A percentile compares a stretch with the other conserved stretches of the same genome.
Conservation (phyloP, 2,329 filamentous ascomycete species). For the Dactylellina haptotyla region DNA sequence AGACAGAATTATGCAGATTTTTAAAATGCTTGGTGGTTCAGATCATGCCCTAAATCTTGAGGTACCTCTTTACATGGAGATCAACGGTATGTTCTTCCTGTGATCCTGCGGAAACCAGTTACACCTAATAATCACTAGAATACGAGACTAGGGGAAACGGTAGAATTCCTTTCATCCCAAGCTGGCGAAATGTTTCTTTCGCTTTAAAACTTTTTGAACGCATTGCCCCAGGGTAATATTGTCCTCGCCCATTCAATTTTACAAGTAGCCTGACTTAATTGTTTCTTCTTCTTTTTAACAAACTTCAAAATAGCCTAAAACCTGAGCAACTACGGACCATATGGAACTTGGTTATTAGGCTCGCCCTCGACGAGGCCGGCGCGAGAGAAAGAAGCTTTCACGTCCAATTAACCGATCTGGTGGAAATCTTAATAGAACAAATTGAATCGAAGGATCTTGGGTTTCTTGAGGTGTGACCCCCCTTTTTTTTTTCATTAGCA, state of each 20-base stretch:
- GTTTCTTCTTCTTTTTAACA: background rate
- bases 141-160: background rate
- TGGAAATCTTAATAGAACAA: conserved; percentile 59
- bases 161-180: background rate
- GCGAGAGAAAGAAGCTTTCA: conserved; percentile 27
- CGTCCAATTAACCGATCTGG: background rate
- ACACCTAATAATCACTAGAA: background rate
- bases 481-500: background rate
- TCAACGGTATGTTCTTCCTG: conserved; percentile 1
- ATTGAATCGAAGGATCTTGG: conserved; percentile 63
- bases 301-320: background rate
- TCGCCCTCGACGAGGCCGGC: conserved; percentile 24
- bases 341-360: conserved; percentile 17
- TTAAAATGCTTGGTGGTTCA: conserved; percentile 55
- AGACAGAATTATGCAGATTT: conserved; percentile 49
- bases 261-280: background rate
- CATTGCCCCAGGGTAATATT: conserved; percentile 16
- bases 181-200: conserved; percentile 34
- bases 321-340: conserved; percentile 3
- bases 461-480: background rate
- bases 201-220: conserved; percentile 16
- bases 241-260: background rate
- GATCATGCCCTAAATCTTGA: conserved; percentile 51
- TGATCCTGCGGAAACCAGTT: no score
- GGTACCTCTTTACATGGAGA: conserved; percentile 4